Percentiles rank a stretch among this genome's conserved stretches.
Conservation (phyloP, 495 filamentous ascomycete species). For the Aspergillus leporis region DNA sequence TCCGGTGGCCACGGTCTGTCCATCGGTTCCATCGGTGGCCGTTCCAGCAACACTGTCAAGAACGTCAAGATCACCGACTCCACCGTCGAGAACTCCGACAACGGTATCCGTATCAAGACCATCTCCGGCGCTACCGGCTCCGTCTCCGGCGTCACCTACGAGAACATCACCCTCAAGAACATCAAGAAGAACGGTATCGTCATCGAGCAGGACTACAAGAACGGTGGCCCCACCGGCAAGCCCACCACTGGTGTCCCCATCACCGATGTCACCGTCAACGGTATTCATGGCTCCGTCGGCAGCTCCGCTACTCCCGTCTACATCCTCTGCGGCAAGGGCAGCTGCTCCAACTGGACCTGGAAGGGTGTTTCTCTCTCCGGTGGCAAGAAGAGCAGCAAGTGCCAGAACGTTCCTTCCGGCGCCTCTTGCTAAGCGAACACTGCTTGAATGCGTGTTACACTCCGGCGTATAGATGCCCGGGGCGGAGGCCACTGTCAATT, state of each 20-base stretch:
- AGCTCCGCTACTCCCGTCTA: slow-evolving; percentile 47
- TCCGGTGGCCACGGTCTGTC: slow-evolving; percentile 67
- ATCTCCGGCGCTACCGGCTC: slow-evolving; percentile 56
- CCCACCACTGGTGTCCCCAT: slow-evolving; percentile 64
- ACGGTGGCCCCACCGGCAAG: slow-evolving; percentile 59
- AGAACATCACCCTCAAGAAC: slow-evolving; percentile 55
- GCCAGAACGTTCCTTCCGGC: slow-evolving; percentile 43
- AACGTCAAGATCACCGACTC: slow-evolving; percentile 56
- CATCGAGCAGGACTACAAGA: slow-evolving; percentile 70
- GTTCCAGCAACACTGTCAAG: slow-evolving; percentile 58
- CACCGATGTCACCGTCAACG: slow-evolving; percentile 54
- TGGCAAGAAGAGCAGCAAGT: slow-evolving; percentile 44
- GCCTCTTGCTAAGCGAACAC: slow-evolving; percentile 37
- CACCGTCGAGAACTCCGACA: slow-evolving; percentile 53
- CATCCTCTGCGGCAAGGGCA: slow-evolving; percentile 54
- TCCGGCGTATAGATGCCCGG: background rate
- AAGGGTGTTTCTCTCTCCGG: slow-evolving; percentile 45
- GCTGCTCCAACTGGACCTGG: slow-evolving; percentile 52
- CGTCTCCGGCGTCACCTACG: slow-evolving; percentile 60
- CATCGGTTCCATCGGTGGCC: slow-evolving; percentile 68
- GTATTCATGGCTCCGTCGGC: slow-evolving; percentile 52
- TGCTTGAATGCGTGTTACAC: background rate
- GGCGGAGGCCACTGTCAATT: background rate
- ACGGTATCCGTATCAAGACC: slow-evolving; percentile 68
- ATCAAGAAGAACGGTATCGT: slow-evolving; percentile 65